A percentile compares a stretch with the other conserved stretches of the same genome.
These are phyloP conservation scores for Candida freyschussii DNA, from an alignment of 1,139 yeast species.

Conservation along the genomic window DNA sequence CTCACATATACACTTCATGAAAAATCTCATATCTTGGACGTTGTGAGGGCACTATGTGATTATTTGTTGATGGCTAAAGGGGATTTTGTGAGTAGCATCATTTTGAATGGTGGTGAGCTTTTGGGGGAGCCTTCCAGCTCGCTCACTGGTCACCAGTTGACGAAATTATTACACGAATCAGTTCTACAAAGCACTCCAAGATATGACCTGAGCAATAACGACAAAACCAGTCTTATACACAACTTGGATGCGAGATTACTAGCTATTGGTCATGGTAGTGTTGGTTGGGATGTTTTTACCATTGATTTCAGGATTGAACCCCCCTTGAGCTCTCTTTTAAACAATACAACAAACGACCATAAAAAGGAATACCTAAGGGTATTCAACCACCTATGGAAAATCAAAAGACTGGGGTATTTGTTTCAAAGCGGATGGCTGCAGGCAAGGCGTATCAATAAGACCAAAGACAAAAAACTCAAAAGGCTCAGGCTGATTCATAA, in stretches of 20 bases:
- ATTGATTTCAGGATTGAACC: conserved; percentile 69
- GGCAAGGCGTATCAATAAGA: conserved; percentile 26
- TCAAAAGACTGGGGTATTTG: conserved; percentile 56
- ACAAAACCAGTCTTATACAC: conserved; percentile 37
- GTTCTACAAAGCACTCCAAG: conserved; percentile 59
- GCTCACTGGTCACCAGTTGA: conserved; percentile 61
- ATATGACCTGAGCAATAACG: conserved; percentile 25
- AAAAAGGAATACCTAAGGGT: conserved; percentile 67
- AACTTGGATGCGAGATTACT: conserved; percentile 79
- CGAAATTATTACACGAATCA: conserved; percentile 62
- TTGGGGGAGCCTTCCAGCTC: conserved; percentile 59
- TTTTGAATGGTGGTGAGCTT: conserved; percentile 49
- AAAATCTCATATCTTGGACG: conserved; percentile 47
- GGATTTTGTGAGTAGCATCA: conserved; percentile 68
- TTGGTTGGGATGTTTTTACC: conserved; percentile 91
- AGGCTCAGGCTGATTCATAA: conserved; percentile 42
- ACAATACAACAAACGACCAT: conserved; percentile 36
- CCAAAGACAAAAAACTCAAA: conserved; percentile 30
- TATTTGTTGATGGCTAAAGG: conserved; percentile 69
- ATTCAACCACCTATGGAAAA: conserved; percentile 81
- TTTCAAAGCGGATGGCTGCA: conserved; percentile 45
- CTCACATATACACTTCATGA: conserved; percentile 48
- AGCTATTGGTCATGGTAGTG: conserved; percentile 63
- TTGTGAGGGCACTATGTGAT: conserved; percentile 57
- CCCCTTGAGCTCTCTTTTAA: conserved; percentile 44